A percentile compares a stretch with the other conserved stretches of the same genome.
phyloP scores from a whole-genome alignment of 345 rosid genomes.

The Lagerstroemia speciosa region DNA sequence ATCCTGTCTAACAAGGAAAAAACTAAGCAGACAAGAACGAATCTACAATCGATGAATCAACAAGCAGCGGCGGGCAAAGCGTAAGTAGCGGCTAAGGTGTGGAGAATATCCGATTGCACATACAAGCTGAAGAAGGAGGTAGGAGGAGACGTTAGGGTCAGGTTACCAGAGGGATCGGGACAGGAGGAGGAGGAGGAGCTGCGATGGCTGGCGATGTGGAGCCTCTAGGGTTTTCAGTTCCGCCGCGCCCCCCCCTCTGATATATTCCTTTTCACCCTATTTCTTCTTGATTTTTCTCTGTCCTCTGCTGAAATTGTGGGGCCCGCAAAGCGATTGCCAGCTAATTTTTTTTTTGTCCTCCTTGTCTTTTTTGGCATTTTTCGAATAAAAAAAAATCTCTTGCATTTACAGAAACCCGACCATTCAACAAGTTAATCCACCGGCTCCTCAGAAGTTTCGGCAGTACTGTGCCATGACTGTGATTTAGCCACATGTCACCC shows the following conservation, averaged over 20 bases:
- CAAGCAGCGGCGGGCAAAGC: neutral
- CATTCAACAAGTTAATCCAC: too few species aligned
- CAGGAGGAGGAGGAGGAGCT: neutral
- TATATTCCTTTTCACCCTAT: neutral
- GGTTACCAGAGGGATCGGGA: neutral
- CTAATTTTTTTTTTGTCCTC: neutral
- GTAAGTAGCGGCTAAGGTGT: neutral
- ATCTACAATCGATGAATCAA: neutral
- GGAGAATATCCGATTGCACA: neutral
- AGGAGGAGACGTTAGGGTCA: neutral
- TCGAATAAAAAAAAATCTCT: too few species aligned
- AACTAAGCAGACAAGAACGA: neutral
- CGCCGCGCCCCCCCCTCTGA: conserved; percentile 3
- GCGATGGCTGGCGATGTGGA: conserved; percentile 1
- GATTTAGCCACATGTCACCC: too few species aligned
- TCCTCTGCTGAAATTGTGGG: neutral
- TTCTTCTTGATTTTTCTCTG: neutral
- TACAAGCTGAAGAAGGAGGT: neutral
- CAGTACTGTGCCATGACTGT: too few species aligned
- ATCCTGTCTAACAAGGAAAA: neutral
- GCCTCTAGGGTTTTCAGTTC: conserved; percentile 6
- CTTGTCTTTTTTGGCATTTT: neutral
- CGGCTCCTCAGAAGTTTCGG: too few species aligned
- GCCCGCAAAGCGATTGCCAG: neutral
- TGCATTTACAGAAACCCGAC: too few species aligned